These are phyloP conservation scores for Stylosanthes scabra DNA, from an alignment of 331 rosid species.

Conservation along the genomic window DNA sequence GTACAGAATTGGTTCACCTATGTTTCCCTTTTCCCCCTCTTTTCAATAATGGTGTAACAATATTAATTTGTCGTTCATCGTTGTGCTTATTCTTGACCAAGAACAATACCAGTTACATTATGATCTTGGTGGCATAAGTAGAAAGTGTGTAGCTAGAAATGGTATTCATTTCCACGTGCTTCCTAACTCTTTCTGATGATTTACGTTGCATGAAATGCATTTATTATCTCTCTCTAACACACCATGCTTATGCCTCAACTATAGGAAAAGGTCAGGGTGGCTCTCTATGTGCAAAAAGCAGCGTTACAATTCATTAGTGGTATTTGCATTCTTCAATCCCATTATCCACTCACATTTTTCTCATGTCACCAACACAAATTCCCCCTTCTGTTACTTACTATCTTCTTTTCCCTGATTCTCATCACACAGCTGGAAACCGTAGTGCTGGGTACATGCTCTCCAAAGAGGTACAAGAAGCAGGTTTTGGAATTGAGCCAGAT, in stretches of 20 bases:
- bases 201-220: conserved; percentile 36
- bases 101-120: background rate
- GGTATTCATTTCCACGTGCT: background rate
- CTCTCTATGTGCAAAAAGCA: conserved; percentile 79
- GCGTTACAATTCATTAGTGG: conserved; percentile 82
- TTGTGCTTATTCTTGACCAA: background rate
- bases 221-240: conserved; percentile 6
- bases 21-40: background rate
- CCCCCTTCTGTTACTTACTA: background rate
- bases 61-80: background rate
- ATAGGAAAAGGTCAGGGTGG: conserved; percentile 78
- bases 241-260: conserved; percentile 36
- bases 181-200: background rate
- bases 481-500: conserved; percentile 69
- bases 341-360: conserved; percentile 12
- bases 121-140: background rate
- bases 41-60: background rate
- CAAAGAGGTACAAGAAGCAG: conserved; percentile 61
- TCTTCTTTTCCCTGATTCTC: background rate
- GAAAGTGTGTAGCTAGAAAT: background rate
- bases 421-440: conserved; percentile 62
- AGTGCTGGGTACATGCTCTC: conserved; percentile 44
- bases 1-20: background rate
- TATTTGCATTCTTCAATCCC: conserved; percentile 28
- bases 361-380: background rate